These are phyloP conservation scores for Kuraishia floccosa DNA, from an alignment of 805 yeast species.

Conservation along the genomic window DNA sequence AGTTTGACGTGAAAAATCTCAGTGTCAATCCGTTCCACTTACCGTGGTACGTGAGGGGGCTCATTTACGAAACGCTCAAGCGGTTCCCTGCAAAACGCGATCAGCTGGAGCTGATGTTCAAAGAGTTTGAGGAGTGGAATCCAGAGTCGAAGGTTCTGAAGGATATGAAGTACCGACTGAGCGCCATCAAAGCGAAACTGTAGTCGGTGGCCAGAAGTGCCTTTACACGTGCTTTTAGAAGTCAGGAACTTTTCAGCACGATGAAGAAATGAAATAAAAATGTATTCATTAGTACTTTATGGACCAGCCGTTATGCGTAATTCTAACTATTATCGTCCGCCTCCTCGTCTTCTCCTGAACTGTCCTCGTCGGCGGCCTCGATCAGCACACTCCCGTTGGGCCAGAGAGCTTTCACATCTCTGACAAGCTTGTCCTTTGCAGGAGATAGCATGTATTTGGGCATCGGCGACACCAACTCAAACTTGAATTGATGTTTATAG, in stretches of 20 bases:
- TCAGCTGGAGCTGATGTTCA: conserved; percentile 50
- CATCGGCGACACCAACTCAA: conserved; percentile 23
- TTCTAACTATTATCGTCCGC: no score
- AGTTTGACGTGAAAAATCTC: conserved; percentile 52
- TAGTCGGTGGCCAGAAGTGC: no score
- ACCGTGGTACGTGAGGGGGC: conserved; percentile 90
- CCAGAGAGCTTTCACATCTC: conserved; percentile 19
- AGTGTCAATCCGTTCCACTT: conserved; percentile 76
- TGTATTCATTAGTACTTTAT: no score
- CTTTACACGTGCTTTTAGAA: neutral
- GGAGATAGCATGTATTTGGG: conserved; percentile 19
- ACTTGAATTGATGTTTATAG: conserved; percentile 15
- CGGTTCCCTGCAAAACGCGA: conserved; percentile 28
- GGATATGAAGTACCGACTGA: conserved; percentile 58
- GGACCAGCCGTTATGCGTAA: no score
- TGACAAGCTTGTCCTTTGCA: conserved; percentile 5
- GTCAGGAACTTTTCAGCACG: no score
- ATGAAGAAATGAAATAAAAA: no score
- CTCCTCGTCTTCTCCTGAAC: conserved; percentile 11
- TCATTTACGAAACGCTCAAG: conserved; percentile 41
- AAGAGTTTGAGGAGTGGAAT: conserved; percentile 75
- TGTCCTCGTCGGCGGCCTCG: conserved; percentile 10
- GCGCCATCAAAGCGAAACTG: conserved; percentile 20
- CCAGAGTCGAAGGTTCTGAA: conserved; percentile 77
- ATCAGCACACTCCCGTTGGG: conserved; percentile 24